Base-by-base conservation (phyloP, 2,329 filamentous ascomycete species). In the Neonectria hederae region DNA sequence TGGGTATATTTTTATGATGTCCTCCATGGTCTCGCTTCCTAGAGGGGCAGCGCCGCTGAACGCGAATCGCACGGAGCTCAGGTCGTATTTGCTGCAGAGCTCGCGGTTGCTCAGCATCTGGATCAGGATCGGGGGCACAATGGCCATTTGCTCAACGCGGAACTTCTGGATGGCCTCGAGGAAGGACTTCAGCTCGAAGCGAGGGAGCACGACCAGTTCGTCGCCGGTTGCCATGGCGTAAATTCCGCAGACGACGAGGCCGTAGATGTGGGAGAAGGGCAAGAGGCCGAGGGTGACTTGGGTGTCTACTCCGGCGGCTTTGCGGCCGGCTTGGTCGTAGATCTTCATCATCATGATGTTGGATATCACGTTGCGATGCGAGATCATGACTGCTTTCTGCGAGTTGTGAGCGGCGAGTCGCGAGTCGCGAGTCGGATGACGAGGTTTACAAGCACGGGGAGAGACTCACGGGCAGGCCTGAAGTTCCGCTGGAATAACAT, bases 351-450 rank as follows among this genome's bases (percentile, higher is more conserved):
- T 91, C 51, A 93, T 73, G 0, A 88, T 85, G 74, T 94, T 95
- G 56, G 92, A 87, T 52, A 95, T 94, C 46, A 94, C 89, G 68
- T 95, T 95, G 40, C 81, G 81, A 75, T 95, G 92, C 4, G 91
- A 92, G 63, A 95, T 92, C 89, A 92, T 93, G 57, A 94, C 92
- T 48, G 91, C 92, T 90, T 94, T 93, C 87, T 92, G 54, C 7
- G 13, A 11, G 10, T 45, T 63, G 42, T 75, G 40, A 69, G 59
- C 26, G 13, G 24, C 9, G 21, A 2, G n/a, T n/a, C n/a, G n/a
- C n/a, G n/a, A n/a, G n/a, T n/a, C 2, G 1, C 4, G 5, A 19
- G 14, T 14, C 22, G 28, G 52, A 21, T 13, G 42, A 19, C 13
- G n/a, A 30, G 5, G 4, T 26, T 1, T 1, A 38, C 5, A 3